Evolutionary conservation across 768 basidiomycete species (phyloP), one percentile per base, ranked within the genome.

Genomic region (Mrakia hoshinonis): DNA sequence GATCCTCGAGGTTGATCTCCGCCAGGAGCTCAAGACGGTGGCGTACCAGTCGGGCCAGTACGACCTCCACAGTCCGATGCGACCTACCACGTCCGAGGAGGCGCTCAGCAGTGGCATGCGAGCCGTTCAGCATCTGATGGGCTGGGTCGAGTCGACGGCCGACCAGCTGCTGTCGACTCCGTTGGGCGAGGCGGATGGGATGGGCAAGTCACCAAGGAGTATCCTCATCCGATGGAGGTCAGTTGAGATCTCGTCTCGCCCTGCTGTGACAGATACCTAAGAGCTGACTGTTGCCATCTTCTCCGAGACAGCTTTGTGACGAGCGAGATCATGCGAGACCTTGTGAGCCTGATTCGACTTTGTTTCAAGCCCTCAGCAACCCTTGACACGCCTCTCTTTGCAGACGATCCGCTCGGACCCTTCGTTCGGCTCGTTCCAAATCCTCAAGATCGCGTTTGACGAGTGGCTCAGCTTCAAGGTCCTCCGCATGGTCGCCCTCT

Each of bases 381-480:
- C 15, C 47, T 69, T 20, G 12, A 20, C 66, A 20, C 39, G 67
- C 73, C 15, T 38, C 36, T 11, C 39, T 54, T 62, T 15, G 29
- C 62, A 92, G 90, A 92, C 91, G 12, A 92, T 93, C 74, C 87
- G 91, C 74, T 92, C 91, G 75, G 91, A 93, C 80, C 91, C 91
- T 67, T 89, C 91, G 3, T 93, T 93, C 75, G 91, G 91, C 65
- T 89, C 92, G 22, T 93, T 92, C 82, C 91, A 92, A 80, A 92
- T 93, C 73, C 78, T 92, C 80, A 92, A 92, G 79, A 81, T 92
- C 75, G 92, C 92, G 84, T 83, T 92, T 72, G 91, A 93, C 75
- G 91, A 93, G 79, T 92, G 91, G 91, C 92, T 92, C 76, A 89
- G 90, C 2, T 87, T 92, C 74, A 92, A 91, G 79, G 90, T 93